Base-by-base conservation (phyloP, 495 filamentous ascomycete genomes). In the Aspergillus olivimuriae region DNA sequence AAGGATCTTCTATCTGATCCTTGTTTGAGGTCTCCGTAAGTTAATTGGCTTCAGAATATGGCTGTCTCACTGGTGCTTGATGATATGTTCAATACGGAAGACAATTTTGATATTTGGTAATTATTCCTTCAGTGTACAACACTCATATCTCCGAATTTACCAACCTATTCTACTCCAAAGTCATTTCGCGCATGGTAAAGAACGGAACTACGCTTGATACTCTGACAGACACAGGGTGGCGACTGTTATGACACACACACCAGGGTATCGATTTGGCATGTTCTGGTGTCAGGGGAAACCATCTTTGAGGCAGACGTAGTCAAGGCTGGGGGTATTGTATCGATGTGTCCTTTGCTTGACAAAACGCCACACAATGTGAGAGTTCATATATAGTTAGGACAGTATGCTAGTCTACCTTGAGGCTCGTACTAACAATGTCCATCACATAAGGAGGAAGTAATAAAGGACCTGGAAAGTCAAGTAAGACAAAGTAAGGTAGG, bases 1-100 rank as follows among this genome's bases (percentile, higher is more conserved):
- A 55, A 53, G 41, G 51, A 65, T 47, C 33, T 73, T 21, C 39
- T 65, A 17, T 39, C 62, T 0, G 58, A 73, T 41, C 53, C 54
- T 12, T 71, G 64, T 66, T 35, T 70, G 4, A 58, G 51, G 21
- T 47, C 44, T 14, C 15, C 9, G 12, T 52, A 45, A 19, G n/a
- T 28, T 28, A 28, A 28, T 28, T 11, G 24, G 24, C 24, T 28
- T 28, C 24, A 28, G 11, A 28, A 28, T 28, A 28, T 28, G 11
- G 24, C 24, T 11, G 24, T 28, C 11, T 11, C 24, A 28, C 24
- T 28, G 24, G 11, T 6, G 24, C 24, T 28, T 28, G 5, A 28
- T 28, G 24, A 28, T 28, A 28, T 28, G 24, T 28, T 28, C 11
- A 11, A 28, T 28, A 28, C 24, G 24, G 24, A 28, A 28, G 11